phyloP scores from a whole-genome alignment of 2,329 filamentous ascomycete genomes.

The Penicillium sumatraense region DNA sequence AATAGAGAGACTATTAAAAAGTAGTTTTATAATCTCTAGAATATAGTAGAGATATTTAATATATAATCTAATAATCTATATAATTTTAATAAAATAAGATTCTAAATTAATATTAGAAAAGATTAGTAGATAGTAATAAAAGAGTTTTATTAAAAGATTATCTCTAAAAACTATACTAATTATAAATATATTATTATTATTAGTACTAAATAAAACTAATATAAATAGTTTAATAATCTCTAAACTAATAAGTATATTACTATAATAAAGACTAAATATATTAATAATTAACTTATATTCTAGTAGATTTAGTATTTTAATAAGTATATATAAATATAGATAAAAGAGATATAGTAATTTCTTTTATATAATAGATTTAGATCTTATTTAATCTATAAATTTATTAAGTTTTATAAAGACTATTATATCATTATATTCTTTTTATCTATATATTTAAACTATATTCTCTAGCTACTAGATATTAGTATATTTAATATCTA shows the following conservation, averaged over 20 bases:
- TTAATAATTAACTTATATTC: neutral
- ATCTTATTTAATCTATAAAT: neutral
- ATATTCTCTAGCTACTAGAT: neutral
- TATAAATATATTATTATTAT: neutral
- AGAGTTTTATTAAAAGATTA: neutral
- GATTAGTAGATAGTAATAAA: neutral
- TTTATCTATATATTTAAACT: neutral
- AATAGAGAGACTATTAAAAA: neutral
- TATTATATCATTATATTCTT: neutral
- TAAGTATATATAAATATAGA: neutral
- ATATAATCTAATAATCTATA: neutral
- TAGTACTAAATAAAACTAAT: neutral
- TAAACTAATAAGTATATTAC: neutral
- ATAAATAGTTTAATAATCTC: neutral
- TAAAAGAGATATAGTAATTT: neutral
- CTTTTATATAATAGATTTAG: neutral
- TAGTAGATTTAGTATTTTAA: neutral
- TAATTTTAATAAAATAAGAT: neutral
- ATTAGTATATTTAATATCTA: neutral
- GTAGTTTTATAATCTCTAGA: neutral
- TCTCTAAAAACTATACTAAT: neutral
- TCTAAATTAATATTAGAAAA: neutral
- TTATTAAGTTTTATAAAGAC: neutral
- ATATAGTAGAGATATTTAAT: no score
- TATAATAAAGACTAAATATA: neutral